Percentiles rank a stretch among this genome's conserved stretches.
These are phyloP conservation scores for Rhodotorula sp. DNA, from an alignment of 1,284 basidiomycete genomes.

Conservation along the genomic window DNA sequence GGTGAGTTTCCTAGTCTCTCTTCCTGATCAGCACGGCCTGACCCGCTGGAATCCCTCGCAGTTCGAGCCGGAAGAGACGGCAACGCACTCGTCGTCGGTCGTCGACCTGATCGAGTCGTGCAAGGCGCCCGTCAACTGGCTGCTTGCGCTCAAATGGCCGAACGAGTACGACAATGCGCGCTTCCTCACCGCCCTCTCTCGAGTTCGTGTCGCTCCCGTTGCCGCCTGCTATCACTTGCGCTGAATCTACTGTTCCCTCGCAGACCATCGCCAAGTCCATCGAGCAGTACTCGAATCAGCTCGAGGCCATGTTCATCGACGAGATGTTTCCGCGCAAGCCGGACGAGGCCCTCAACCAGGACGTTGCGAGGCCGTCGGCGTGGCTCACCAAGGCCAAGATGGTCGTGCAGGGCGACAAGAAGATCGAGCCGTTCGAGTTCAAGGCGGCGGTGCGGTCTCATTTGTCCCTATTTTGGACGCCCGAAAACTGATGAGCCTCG, in stretches of 20 bases:
- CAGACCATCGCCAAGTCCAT: conserved; percentile 89
- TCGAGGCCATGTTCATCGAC: conserved; percentile 85
- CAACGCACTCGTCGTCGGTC: conserved; percentile 86
- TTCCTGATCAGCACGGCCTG: neutral
- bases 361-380: conserved; percentile 65
- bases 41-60: conserved; percentile 49
- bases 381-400: conserved; percentile 92
- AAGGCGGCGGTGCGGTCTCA: conserved; percentile 60
- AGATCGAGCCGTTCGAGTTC: conserved; percentile 91
- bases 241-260: neutral
- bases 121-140: conserved; percentile 82
- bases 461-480: too few relatives aligned
- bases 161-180: conserved; percentile 84
- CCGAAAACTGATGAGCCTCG: neutral
- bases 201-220: conserved; percentile 57
- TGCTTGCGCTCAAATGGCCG: conserved; percentile 88
- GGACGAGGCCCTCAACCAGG: conserved; percentile 58
- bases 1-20: conserved; percentile 54
- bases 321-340: conserved; percentile 89
- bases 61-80: conserved; percentile 82
- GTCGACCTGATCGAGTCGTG: conserved; percentile 94
- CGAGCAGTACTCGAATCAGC: conserved; percentile 83
- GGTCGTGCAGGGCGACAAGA: conserved; percentile 75
- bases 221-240: neutral
- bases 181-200: conserved; percentile 83